phyloP scores from a whole-genome alignment of 192 early-diverging fungal genomes.

The Endogone sp. region DNA sequence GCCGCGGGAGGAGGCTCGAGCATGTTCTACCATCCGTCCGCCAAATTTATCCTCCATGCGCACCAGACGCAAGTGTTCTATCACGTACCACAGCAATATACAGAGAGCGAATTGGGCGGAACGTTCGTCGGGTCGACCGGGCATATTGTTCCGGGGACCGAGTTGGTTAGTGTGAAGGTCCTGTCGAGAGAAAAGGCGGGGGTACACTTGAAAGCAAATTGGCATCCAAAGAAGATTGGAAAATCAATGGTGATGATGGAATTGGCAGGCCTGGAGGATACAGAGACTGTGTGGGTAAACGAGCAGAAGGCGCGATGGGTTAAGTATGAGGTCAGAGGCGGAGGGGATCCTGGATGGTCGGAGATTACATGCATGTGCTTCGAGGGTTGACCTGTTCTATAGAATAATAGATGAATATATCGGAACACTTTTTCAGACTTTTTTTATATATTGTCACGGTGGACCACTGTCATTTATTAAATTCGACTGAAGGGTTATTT shows the following conservation, averaged over 20 bases:
- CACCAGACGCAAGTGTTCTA: conserved; percentile 38
- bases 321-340: too few species aligned
- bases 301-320: background rate
- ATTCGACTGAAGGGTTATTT: too few species aligned
- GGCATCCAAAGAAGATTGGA: background rate
- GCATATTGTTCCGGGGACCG: conserved; percentile 34
- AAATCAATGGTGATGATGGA: background rate
- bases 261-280: background rate
- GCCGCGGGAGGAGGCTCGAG: conserved; percentile 2
- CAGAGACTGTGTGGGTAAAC: background rate
- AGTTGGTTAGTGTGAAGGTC: conserved; percentile 4
- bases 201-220: background rate
- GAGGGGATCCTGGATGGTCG: too few species aligned
- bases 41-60: conserved; percentile 19
- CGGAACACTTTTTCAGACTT: too few species aligned
- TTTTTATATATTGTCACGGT: too few species aligned
- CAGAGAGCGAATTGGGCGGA: background rate
- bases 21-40: conserved; percentile 34
- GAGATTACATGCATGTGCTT: too few species aligned
- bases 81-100: conserved; percentile 20
- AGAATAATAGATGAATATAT: too few species aligned
- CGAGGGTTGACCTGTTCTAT: too few species aligned
- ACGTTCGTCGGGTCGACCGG: conserved; percentile 22
- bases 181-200: background rate
- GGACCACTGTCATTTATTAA: too few species aligned